Evolutionary conservation across 768 basidiomycete genomes (phyloP).

Genomic region (Suillus subluteus): DNA sequence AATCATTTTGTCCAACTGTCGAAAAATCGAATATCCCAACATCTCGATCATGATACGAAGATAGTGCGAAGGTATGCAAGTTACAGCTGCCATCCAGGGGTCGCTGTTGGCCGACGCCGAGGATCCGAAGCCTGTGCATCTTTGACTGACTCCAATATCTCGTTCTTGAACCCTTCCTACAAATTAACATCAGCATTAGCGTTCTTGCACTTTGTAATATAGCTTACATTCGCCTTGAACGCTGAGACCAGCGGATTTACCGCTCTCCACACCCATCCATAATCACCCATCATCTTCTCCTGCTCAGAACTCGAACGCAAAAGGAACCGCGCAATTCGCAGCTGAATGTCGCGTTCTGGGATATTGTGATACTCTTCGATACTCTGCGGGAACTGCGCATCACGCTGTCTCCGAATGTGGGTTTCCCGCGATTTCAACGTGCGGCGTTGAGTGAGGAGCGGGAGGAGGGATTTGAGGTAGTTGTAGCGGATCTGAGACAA

Average conservation of each 20-base stretch:
- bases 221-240: conserved; percentile 47
- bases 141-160: conserved; percentile 21
- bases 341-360: conserved; percentile 44
- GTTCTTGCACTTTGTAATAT: neutral
- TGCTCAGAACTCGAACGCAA: conserved; percentile 28
- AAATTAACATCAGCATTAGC: conserved; percentile 1
- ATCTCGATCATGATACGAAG: neutral
- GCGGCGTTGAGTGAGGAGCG: conserved; percentile 20
- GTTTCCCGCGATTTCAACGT: conserved; percentile 24
- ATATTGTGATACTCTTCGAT: conserved; percentile 34
- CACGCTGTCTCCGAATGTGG: conserved; percentile 27
- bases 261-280: conserved; percentile 55
- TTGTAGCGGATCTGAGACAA: conserved; percentile 35
- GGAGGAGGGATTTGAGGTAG: conserved; percentile 29
- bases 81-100: neutral
- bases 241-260: conserved; percentile 45
- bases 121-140: conserved; percentile 28
- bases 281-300: conserved; percentile 53
- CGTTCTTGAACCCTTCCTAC: conserved; percentile 26
- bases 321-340: conserved; percentile 56
- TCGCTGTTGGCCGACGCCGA: conserved; percentile 16
- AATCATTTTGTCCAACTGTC: neutral
- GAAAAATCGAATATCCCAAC: neutral
- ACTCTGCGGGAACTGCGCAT: conserved; percentile 37
- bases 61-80: neutral